These are phyloP conservation scores for Ormosia emarginata DNA, from an alignment of 306 rosid genomes.

Conservation along the genomic window DNA sequence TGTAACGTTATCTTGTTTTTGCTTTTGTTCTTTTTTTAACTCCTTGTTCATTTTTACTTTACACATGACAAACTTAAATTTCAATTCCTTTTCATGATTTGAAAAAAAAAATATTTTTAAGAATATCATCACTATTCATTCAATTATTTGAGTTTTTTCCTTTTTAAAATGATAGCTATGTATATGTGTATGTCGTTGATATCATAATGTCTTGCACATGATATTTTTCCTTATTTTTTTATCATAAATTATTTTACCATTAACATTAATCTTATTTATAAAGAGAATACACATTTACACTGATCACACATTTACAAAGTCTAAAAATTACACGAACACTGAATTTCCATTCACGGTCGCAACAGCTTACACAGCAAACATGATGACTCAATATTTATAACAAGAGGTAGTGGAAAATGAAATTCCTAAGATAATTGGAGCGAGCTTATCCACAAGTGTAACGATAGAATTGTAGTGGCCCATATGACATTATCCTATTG, in stretches of 20 bases:
- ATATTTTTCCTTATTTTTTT: no score
- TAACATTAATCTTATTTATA: background rate
- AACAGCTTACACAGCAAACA: background rate
- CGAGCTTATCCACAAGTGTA: constrained; percentile 39
- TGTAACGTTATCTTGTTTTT: no score
- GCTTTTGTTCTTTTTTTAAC: no score
- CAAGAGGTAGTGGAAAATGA: background rate
- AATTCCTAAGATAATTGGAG: background rate
- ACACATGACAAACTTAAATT: no score
- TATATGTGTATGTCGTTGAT: no score
- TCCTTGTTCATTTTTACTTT: no score
- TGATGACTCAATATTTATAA: background rate
- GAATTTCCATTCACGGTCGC: background rate
- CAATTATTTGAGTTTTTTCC: background rate
- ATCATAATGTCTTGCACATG: no score
- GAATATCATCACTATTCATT: background rate
- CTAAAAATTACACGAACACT: background rate
- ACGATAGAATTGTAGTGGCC: constrained; percentile 33
- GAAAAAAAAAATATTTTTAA: background rate
- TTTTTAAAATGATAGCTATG: background rate
- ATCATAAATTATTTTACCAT: no score
- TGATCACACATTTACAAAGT: background rate
- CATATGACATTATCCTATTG: constrained; percentile 8
- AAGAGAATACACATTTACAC: no score
- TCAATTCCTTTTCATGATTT: no score